Base-by-base conservation (phyloP, 371 early-diverging fungal genomes). In the Mucor velutinosus region DNA sequence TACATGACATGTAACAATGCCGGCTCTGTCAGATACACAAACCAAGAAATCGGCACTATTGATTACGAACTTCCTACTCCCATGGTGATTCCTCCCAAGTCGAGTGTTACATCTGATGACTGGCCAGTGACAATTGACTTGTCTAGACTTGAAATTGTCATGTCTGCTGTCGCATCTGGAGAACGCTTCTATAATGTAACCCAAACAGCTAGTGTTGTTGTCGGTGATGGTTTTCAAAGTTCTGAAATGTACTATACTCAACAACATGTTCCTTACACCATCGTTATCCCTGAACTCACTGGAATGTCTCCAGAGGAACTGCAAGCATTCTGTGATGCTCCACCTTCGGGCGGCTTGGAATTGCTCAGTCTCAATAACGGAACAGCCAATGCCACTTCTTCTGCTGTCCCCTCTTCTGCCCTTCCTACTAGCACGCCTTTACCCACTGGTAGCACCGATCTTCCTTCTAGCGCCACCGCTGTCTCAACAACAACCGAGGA, bases 191-290 rank as follows among this genome's bases (percentile, higher is more conserved):
- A 69, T 27, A 49, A 70, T 39, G 60, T 77, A 15, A 51, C 51
- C 6, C 78, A 77, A 62, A 69, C 61, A 58, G 73, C 69, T 0
- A 65, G 70, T 10, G 66, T 69, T 33, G 21, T 69, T 69, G 62
- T 77, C 27, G 75, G 67, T 25, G 64, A 69, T 47, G 74, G 71
- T 6, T 80, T 69, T 63, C 63, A 62, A 56, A 30, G 57, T 35
- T 45, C 69, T 5, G 56, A 67, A 8, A 58, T 82, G 65, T 68
- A 64, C 32, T 76, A 82, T 27, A 60, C 49, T 30, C 80, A 79
- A 49, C 49, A 71, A 5, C 66, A 71, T 15, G 76, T 77, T 32
- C 74, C 74, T 4, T 62, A 49, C 43, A 47, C 47, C 2, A 49
- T 77, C 4, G 33, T 59, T 27, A 57, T 71, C 19, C 66, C 64